Conservation (phyloP, 345 rosid genomes). For the Trapa incisa region DNA sequence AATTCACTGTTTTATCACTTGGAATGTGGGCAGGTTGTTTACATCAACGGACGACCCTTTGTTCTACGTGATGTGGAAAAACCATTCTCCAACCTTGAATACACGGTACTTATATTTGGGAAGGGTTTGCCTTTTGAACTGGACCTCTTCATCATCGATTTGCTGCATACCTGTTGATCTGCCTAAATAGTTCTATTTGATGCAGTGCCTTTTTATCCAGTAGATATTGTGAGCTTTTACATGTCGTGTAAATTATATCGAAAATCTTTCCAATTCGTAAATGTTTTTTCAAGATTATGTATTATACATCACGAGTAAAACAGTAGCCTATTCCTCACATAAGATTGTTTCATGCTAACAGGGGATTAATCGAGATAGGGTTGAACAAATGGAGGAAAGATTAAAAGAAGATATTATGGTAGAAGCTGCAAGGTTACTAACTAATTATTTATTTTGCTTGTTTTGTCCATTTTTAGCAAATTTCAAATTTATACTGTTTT, state of each 20-base stretch:
- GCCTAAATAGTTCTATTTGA: neutral
- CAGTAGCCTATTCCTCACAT: neutral
- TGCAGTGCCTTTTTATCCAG: neutral
- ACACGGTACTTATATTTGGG: constrained; percentile 41
- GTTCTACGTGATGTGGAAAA: constrained; percentile 93
- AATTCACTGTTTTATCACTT: neutral
- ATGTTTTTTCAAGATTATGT: neutral
- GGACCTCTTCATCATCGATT: neutral
- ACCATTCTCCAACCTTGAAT: constrained; percentile 93
- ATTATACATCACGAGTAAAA: neutral
- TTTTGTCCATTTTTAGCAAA: neutral
- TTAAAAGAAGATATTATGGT: constrained; percentile 77
- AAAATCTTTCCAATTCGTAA: neutral
- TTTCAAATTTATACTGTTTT: neutral
- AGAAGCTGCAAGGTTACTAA: constrained; percentile 71
- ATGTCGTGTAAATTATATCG: neutral
- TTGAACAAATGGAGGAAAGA: constrained; percentile 94
- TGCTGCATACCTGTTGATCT: neutral
- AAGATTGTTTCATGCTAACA: constrained; percentile 10
- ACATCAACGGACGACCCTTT: constrained; percentile 90
- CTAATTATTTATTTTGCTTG: neutral
- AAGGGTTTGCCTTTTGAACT: neutral
- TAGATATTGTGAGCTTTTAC: neutral
- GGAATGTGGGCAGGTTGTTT: constrained; percentile 43
- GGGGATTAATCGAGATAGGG: constrained; percentile 88